A percentile compares a stretch with the other conserved stretches of the same genome.
These are phyloP conservation scores for Umbelopsis vinacea DNA, from an alignment of 192 early-diverging fungal species.

Conservation along the genomic window DNA sequence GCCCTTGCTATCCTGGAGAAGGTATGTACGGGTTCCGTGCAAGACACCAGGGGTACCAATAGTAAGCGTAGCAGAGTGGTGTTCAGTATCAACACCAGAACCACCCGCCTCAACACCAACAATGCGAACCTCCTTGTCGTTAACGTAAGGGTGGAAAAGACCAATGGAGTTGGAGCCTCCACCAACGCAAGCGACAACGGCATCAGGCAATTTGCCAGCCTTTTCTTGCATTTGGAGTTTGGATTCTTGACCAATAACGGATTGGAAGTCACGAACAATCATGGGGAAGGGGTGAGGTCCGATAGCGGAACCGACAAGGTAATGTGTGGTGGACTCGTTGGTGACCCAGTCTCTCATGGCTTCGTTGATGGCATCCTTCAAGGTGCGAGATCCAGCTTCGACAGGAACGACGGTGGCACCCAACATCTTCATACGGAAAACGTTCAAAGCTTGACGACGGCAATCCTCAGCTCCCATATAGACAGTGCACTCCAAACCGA, in stretches of 20 bases:
- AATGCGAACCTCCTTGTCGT: conserved; percentile 83
- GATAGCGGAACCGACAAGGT: conserved; percentile 96
- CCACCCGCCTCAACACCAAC: conserved; percentile 96
- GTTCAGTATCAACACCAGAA: conserved; percentile 83
- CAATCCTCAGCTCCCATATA: conserved; percentile 99
- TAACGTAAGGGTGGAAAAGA: conserved; percentile 94
- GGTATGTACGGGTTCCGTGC: conserved; percentile 94
- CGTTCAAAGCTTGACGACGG: conserved; percentile 91
- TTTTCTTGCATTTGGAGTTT: conserved; percentile 82
- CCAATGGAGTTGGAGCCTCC: conserved; percentile 98
- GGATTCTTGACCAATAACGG: conserved; percentile 93
- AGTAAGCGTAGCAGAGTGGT: conserved; percentile 90
- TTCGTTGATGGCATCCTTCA: conserved; percentile 99
- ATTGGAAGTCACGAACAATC: conserved; percentile 98
- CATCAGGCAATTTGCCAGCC: conserved; percentile 86
- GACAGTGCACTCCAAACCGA: conserved; percentile 93
- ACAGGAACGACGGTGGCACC: conserved; percentile 93
- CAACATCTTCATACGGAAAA: conserved; percentile 93
- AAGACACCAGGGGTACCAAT: conserved; percentile 89
- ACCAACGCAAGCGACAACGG: conserved; percentile 95
- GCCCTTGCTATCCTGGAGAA: conserved; percentile 95
- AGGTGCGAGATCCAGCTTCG: conserved; percentile 73
- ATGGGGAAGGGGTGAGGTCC: conserved; percentile 97
- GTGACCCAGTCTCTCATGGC: conserved; percentile 99
- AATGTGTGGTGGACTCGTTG: conserved; percentile 92